Base-by-base conservation (phyloP, 306 rosid genomes). In the Leucaena leucocephala region DNA sequence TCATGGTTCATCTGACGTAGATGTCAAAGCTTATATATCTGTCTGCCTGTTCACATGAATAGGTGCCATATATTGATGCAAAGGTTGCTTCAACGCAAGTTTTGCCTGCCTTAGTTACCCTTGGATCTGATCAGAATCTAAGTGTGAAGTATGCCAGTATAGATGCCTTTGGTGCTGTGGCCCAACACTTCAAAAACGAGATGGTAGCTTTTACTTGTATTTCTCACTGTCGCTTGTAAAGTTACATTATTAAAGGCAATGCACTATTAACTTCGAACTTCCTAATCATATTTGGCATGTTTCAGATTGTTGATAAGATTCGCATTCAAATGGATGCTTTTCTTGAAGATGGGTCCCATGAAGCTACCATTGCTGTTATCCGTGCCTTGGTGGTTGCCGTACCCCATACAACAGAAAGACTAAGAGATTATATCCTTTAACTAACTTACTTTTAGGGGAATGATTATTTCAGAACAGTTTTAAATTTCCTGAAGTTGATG, bases 281-380 rank as follows among this genome's bases (percentile, higher is more conserved):
- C 69, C 86, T 84, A 70, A 86, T 71, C 62, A 71, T 39, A 80
- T 82, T 64, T 54, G 14, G 70, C 15, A 61, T 72, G 69, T 80
- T 74, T 73, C 81, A 93, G 99, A 93, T 95, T 89, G 96, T 95
- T 73, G 99, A 95, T 78, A 95, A 95, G 90, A 91, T 95, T 87
- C 93, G 96, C 49, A 92, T 95, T 82, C 98, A 95, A 88, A 90
- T 95, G 98, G 99, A 95, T 88, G 99, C 99, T 75, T 95, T 95
- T 81, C 97, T 95, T 76, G 99, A 95, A 77, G 98, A 95, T 87
- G 98, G 99, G 75, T 93, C 98, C 64, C 99, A 93, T 77, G 99
- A 93, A 90, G 98, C 96, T 73, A 83, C 97, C 36, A 66, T 93
- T 80, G 96, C 97, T 77, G 99, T 93, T 68, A 87, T 96, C 79